A percentile compares a stretch with the other conserved stretches of the same genome.
Evolutionary conservation across 345 rosid genomes (phyloP).

Genomic region (Brassica cretica): DNA sequence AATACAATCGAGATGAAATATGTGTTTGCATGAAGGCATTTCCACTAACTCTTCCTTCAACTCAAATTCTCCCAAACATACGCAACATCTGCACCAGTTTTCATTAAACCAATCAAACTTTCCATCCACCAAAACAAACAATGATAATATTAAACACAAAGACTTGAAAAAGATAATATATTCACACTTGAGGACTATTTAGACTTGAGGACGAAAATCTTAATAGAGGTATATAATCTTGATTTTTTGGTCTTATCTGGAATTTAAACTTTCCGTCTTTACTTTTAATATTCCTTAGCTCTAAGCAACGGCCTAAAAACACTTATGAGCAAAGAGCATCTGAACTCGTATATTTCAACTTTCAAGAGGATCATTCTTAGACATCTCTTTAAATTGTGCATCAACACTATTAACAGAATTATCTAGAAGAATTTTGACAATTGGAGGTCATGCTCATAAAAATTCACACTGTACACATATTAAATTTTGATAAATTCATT

Average conservation of each 20-base stretch:
- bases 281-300: conserved; percentile 35
- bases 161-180: neutral
- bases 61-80: conserved; percentile 91
- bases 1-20: conserved; percentile 82
- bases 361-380: conserved; percentile 27
- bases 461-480: too few species aligned
- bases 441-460: neutral
- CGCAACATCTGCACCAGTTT: conserved; percentile 66
- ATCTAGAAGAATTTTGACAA: neutral
- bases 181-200: neutral
- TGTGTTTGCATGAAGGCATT: conserved; percentile 82
- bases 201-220: conserved; percentile 2
- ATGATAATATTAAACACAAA: neutral
- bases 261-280: conserved; percentile 29
- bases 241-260: conserved; percentile 20
- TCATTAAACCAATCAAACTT: conserved; percentile 15
- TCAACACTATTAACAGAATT: neutral
- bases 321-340: conserved; percentile 27
- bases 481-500: neutral
- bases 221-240: conserved; percentile 21
- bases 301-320: conserved; percentile 36
- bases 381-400: neutral
- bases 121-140: neutral
- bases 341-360: conserved; percentile 14
- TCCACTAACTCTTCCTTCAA: conserved; percentile 81